Conservation (phyloP, 2,329 filamentous ascomycete species). For the Xylaria sp. region DNA sequence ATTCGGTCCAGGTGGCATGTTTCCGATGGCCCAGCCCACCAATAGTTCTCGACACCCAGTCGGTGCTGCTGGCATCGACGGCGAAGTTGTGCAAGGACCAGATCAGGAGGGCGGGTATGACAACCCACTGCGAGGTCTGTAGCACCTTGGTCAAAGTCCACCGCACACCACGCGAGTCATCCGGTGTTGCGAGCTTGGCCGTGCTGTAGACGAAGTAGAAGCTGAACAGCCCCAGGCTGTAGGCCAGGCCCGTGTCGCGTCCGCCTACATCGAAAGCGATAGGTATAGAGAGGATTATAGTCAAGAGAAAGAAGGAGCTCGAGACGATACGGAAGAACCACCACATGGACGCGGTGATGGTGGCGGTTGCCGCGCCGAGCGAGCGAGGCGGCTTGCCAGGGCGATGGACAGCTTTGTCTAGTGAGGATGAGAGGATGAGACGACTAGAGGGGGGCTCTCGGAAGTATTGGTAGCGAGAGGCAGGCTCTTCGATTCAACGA, state of each 20-base stretch:
- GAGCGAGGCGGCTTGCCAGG: conserved; percentile 50
- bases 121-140: conserved; percentile 83
- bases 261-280: conserved; percentile 98
- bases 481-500: not conserved
- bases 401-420: conserved; percentile 23
- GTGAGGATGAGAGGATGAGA: too few species aligned
- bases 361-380: conserved; percentile 51
- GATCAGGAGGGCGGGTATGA: conserved; percentile 87
- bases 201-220: conserved; percentile 93
- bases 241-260: conserved; percentile 91
- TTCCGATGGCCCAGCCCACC: conserved; percentile 70
- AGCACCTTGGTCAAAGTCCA: conserved; percentile 76
- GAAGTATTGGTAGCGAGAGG: conserved; percentile 1
- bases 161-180: conserved; percentile 77
- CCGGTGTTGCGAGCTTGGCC: conserved; percentile 83
- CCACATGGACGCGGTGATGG: conserved; percentile 74
- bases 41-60: conserved; percentile 86
- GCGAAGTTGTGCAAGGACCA: conserved; percentile 97
- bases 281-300: conserved; percentile 94
- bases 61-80: conserved; percentile 80
- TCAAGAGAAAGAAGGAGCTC: conserved; percentile 86
- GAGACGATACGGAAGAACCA: conserved; percentile 82
- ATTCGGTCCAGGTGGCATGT: conserved; percentile 77
- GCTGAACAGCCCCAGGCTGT: conserved; percentile 86
- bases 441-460: not conserved